Base-by-base conservation (phyloP, 441 rosid genomes). In the Erodium moschatum region DNA sequence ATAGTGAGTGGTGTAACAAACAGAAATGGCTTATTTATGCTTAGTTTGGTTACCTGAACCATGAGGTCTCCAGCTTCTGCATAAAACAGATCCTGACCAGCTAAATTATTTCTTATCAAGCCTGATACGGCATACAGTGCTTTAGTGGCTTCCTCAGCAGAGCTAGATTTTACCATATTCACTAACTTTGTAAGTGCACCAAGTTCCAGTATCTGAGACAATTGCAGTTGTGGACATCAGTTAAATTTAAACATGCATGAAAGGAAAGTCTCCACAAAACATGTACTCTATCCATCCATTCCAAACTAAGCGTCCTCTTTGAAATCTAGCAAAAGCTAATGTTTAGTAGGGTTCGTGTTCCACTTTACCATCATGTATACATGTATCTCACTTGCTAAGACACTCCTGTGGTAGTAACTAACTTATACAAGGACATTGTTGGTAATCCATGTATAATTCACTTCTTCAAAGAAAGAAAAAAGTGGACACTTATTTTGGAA, bases 101-200 rank as follows among this genome's bases (percentile, higher is more conserved):
- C 84, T 66, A 87, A 21, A 81, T 85, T 87, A 69, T 91, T 89
- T 63, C 83, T 82, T 50, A 91, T 83, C 83, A 93, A 72, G 20
- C 93, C 83, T 38, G 93, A 93, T 77, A 89, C 87, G 82, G 93
- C 96, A 82, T 84, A 88, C 29, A 91, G 81, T 68, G 97, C 96
- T 82, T 93, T 93, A 67, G 69, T 84, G 71, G 93, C 96, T 81
- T 93, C 98, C 70, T 91, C 97, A 5, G 72, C 15, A 6, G 75
- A 81, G 68, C 71, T 74, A 27, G 96, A 88, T 71, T 83, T 84
- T 12, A 89, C 86, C 91, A 91, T 86, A 80, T 72, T 79, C 78
- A 91, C 79, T 67, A 93, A 74, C 77, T 74, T 86, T 24, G 74
- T 19, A 64, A 93, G 80, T 13, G 85, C 90, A 62, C 96, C 96